phyloP scores from a whole-genome alignment of 306 rosid species.

The Prunus salicina region DNA sequence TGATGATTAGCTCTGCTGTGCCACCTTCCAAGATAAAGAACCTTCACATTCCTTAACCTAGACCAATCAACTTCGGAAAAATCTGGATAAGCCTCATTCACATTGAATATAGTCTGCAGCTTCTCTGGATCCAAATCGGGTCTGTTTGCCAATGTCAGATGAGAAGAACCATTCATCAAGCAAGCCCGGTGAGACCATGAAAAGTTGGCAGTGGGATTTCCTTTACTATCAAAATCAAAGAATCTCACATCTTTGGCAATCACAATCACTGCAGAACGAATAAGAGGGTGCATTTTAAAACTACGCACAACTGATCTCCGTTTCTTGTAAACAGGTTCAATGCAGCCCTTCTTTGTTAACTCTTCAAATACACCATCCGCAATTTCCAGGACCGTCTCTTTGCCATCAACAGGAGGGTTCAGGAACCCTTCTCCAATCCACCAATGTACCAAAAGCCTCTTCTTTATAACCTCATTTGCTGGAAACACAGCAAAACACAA shows the following conservation, averaged over 20 bases:
- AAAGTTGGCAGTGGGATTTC: background rate
- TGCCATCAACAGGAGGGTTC: background rate
- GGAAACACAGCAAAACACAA: constrained; percentile 25
- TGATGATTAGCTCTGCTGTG: constrained; percentile 22
- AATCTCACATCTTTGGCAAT: background rate
- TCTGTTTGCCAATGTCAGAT: background rate
- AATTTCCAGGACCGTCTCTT: background rate
- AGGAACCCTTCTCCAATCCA: constrained; percentile 34
- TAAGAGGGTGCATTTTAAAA: constrained; percentile 20
- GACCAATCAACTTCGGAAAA: constrained; percentile 25
- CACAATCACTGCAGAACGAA: constrained; percentile 26
- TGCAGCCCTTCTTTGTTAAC: constrained; percentile 13
- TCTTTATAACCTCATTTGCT: constrained; percentile 29
- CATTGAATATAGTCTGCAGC: constrained; percentile 28
- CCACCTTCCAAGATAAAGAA: constrained; percentile 37
- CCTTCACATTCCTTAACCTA: constrained; percentile 19
- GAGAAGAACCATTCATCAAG: background rate
- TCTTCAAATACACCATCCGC: background rate
- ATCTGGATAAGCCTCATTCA: constrained; percentile 30
- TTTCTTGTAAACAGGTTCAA: constrained; percentile 18
- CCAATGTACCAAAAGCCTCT: constrained; percentile 26
- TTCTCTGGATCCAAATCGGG: background rate
- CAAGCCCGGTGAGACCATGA: constrained; percentile 3
- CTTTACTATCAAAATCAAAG: constrained; percentile 9
- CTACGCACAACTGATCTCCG: background rate